phyloP scores from a whole-genome alignment of 2,329 filamentous ascomycete genomes.

The Leptodontidium sp. region DNA sequence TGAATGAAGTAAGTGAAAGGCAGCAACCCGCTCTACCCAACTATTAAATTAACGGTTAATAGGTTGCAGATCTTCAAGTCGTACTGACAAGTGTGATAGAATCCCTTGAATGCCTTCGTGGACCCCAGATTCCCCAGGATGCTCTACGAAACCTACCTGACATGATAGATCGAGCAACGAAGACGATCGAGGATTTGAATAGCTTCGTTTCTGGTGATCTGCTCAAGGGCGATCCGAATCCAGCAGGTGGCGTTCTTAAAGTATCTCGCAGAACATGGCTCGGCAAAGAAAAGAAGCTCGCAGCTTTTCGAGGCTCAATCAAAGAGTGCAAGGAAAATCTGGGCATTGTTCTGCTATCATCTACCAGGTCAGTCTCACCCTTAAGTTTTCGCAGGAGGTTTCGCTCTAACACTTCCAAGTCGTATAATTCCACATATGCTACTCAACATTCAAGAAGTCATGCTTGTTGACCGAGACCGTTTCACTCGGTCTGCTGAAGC shows the following conservation, averaged over 20 bases:
- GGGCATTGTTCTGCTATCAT: background rate
- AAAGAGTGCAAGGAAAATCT: slow-evolving; percentile 13
- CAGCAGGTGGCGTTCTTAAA: background rate
- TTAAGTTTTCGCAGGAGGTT: background rate
- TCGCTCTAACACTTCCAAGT: background rate
- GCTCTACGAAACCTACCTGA: slow-evolving; percentile 5
- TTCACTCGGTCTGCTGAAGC: slow-evolving; percentile 5
- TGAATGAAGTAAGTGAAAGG: background rate
- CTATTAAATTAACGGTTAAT: background rate
- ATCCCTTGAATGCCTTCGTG: slow-evolving; percentile 11
- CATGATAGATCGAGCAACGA: slow-evolving; percentile 5
- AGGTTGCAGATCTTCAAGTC: slow-evolving; percentile 14
- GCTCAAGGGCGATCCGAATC: background rate
- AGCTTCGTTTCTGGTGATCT: slow-evolving; percentile 2
- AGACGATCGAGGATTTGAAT: slow-evolving; percentile 3
- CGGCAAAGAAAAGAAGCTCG: slow-evolving; percentile 15
- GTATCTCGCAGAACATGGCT: slow-evolving; percentile 15
- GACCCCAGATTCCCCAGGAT: background rate
- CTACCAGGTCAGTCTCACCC: background rate
- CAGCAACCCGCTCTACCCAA: background rate
- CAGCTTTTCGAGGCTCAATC: slow-evolving; percentile 8
- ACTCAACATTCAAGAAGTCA: background rate
- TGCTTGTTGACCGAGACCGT: slow-evolving; percentile 1
- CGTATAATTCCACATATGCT: slow-evolving; percentile 5
- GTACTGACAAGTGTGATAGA: slow-evolving; percentile 10